Percentiles rank a stretch among this genome's conserved stretches.
Evolutionary conservation across 192 early-diverging fungal genomes (phyloP).

Genomic region (Geranomyces michiganensis): DNA sequence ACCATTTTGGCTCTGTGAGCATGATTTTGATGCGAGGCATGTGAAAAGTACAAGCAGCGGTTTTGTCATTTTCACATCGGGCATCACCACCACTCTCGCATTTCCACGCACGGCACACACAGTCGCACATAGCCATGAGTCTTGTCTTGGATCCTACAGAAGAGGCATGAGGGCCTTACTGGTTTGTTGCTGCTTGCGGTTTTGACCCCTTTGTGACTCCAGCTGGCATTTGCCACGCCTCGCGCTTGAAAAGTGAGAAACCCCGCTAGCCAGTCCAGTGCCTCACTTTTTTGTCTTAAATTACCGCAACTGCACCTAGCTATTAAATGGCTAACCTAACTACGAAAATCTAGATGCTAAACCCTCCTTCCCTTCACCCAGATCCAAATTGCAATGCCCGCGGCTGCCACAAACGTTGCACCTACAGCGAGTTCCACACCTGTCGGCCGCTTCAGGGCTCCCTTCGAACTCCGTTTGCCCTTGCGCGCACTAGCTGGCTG

Average conservation of each 20-base stretch:
- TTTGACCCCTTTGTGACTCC: background rate
- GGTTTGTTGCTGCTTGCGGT: background rate
- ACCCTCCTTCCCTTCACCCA: constrained; percentile 4
- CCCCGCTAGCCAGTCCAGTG: too few species aligned
- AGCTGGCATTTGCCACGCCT: constrained; percentile 28
- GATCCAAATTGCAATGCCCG: constrained; percentile 4
- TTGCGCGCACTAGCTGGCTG: background rate
- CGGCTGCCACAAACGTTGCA: constrained; percentile 7
- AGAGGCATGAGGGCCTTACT: constrained; percentile 9
- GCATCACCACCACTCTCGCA: too few species aligned
- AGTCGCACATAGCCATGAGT: background rate
- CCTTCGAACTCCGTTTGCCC: background rate
- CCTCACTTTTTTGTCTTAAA: too few species aligned
- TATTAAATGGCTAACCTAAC: too few species aligned
- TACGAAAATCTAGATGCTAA: too few species aligned
- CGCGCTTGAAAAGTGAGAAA: too few species aligned
- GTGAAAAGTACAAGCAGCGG: too few species aligned
- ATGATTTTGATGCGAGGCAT: too few species aligned
- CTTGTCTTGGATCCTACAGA: constrained; percentile 27
- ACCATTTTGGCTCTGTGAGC: too few species aligned
- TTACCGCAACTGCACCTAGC: too few species aligned
- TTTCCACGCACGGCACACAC: too few species aligned
- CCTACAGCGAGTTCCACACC: background rate
- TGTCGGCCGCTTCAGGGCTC: background rate
- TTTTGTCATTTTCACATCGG: too few species aligned